Percentiles rank a stretch among this genome's conserved stretches.
Conservation (phyloP, 352 stramenopile genomes). For the Globisporangium solare region DNA sequence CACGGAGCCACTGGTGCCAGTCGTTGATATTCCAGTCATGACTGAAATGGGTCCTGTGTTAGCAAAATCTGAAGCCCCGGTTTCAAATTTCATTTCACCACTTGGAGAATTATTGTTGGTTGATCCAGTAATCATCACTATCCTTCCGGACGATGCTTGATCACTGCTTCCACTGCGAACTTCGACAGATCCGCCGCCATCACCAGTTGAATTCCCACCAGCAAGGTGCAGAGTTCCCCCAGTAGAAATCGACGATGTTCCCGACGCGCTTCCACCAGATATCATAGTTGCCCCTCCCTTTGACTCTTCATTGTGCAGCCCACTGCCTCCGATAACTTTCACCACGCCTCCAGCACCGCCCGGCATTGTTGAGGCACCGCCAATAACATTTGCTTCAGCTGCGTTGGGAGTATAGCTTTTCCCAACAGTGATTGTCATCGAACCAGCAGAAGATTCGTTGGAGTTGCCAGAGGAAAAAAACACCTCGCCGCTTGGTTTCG, state of each 20-base stretch:
- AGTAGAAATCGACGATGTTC: constrained; percentile 25
- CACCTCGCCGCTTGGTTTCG: constrained; percentile 35
- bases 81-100: constrained; percentile 5
- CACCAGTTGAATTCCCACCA: constrained; percentile 40
- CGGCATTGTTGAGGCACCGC: constrained; percentile 27
- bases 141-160: constrained; percentile 23
- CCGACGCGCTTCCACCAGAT: constrained; percentile 32
- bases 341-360: constrained; percentile 22
- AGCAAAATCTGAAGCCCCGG: neutral
- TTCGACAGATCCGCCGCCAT: constrained; percentile 35
- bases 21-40: constrained; percentile 24
- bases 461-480: constrained; percentile 37
- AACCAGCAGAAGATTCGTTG: constrained; percentile 28
- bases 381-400: constrained; percentile 23
- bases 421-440: constrained; percentile 37
- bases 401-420: constrained; percentile 19
- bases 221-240: constrained; percentile 35
- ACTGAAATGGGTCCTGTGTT: constrained; percentile 15
- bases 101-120: constrained; percentile 2
- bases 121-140: constrained; percentile 13
- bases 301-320: constrained; percentile 26
- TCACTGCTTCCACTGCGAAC: constrained; percentile 42
- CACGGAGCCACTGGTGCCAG: constrained; percentile 40
- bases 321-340: constrained; percentile 28
- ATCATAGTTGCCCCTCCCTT: constrained; percentile 41